Base-by-base conservation (phyloP, 306 rosid species). In the Lotus japonicus region DNA sequence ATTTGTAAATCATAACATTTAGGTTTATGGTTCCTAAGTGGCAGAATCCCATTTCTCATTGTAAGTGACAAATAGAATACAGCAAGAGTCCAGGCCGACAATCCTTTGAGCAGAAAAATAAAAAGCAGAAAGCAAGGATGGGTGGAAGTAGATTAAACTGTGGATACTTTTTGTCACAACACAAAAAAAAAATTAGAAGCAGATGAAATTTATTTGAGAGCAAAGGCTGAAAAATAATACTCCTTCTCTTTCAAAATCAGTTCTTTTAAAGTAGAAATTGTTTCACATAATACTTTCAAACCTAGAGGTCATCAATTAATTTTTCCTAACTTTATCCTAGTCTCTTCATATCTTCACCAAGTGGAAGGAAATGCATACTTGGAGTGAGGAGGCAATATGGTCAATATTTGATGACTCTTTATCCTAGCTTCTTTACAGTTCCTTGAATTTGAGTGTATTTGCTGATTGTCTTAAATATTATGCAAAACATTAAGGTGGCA, bases 61-160 rank as follows among this genome's bases (percentile, higher is more conserved):
- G 45, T 10, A 61, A 48, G 36, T 55, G 64, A 58, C 68, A 64
- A 58, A 31, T 15, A 19, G 46, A 45, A 63, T 46, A 48, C 13
- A 35, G 21, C 5, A 23, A 5, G n/a, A 49, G 4, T 57, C 33
- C 8, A 19, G 5, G n/a, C 52, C 50, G 43, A 35, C 21, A 66
- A 46, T 54, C 3, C 17, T 56, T 5, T 9, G 44, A 11, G 12
- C n/a, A 36, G 23, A 54, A 67, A 74, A 35, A 58, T 49, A 45
- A 45, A 45, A 46, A 46, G 73, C 60, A 23, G 19, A 53, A 58
- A 55, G 59, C 48, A 69, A 44, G 56, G 38, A 70, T 44, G 31
- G 9, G 17, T 5, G 41, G 21, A 35, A 70, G 7, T 19, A 31
- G 46, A 11, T 36, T 26, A 36, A 51, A 51, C 1, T 8, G 43